Percentiles rank a stretch among this genome's conserved stretches.
phyloP scores from a whole-genome alignment of 2,329 filamentous ascomycete species.

The Trichoderma sp. region DNA sequence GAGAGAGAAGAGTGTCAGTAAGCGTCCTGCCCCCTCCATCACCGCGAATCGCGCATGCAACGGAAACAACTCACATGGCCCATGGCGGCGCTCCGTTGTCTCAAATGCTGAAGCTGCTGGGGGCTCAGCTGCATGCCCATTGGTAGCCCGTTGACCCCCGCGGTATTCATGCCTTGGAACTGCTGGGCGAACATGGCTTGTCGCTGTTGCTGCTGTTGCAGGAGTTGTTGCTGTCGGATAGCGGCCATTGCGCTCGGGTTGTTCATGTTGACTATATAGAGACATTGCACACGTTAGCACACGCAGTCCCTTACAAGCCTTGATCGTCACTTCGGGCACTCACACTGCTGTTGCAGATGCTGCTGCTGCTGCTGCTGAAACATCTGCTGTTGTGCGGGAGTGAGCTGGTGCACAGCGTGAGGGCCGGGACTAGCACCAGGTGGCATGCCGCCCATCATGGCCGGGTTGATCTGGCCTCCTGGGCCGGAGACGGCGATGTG shows the following conservation, averaged over 20 bases:
- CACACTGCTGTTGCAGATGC: conserved; percentile 44
- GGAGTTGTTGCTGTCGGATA: conserved; percentile 58
- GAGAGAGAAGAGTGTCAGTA: neutral
- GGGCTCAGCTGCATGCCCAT: conserved; percentile 56
- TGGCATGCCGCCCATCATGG: conserved; percentile 77
- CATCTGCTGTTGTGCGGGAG: conserved; percentile 61
- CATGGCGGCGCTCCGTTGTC: conserved; percentile 45
- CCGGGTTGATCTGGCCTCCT: conserved; percentile 71
- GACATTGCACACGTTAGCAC: conserved; percentile 27
- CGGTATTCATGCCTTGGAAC: conserved; percentile 54
- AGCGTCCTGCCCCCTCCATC: neutral
- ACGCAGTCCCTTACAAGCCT: neutral
- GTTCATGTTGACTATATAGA: conserved; percentile 36
- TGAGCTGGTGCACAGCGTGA: conserved; percentile 73
- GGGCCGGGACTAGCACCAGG: conserved; percentile 66
- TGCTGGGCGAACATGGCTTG: conserved; percentile 60
- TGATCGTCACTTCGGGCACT: conserved; percentile 11
- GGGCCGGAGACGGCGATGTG: conserved; percentile 75
- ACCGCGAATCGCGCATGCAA: neutral
- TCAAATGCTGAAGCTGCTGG: conserved; percentile 56
- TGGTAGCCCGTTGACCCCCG: conserved; percentile 47
- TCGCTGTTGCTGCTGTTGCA: conserved; percentile 55
- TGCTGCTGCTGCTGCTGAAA: conserved; percentile 51
- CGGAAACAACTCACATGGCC: conserved; percentile 38
- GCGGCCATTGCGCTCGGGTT: conserved; percentile 45